phyloP scores from a whole-genome alignment of 2,329 filamentous ascomycete species.

The Ambrosiella xylebori region DNA sequence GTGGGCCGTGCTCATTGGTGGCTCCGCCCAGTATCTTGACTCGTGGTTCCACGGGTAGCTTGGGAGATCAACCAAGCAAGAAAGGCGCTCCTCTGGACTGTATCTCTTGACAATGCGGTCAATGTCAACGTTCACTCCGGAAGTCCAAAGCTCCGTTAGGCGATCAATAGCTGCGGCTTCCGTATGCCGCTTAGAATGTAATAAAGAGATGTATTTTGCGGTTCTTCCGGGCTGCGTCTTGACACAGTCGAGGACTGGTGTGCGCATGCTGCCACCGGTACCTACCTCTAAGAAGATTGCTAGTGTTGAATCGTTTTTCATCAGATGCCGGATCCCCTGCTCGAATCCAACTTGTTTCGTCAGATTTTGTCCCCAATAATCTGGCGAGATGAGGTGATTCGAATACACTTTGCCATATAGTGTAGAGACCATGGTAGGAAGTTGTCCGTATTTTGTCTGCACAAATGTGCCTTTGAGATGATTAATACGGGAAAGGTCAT shows the following conservation, averaged over 20 bases:
- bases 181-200: constrained; percentile 12
- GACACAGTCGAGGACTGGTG: constrained; percentile 23
- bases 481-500: background rate
- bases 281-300: constrained; percentile 25
- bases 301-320: constrained; percentile 14
- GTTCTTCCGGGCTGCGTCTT: constrained; percentile 1
- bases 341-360: constrained; percentile 28
- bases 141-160: constrained; percentile 23
- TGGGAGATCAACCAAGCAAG: constrained; percentile 29
- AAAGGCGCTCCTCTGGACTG: constrained; percentile 11
- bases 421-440: constrained; percentile 25
- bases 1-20: constrained; percentile 26
- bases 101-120: background rate
- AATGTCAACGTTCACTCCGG: constrained; percentile 21
- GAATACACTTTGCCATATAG: constrained; percentile 18
- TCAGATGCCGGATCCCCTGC: constrained; percentile 23
- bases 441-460: background rate
- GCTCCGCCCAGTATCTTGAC: constrained; percentile 36
- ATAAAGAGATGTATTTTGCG: constrained; percentile 12
- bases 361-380: constrained; percentile 32
- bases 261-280: constrained; percentile 22
- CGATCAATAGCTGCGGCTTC: constrained; percentile 18
- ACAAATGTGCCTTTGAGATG: background rate
- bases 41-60: constrained; percentile 38
- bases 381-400: constrained; percentile 15